These are phyloP conservation scores for Bryoerythrophyllum caledonicum DNA, from an alignment of 225 moss, liverwort and hornwort species.

Conservation along the genomic window DNA sequence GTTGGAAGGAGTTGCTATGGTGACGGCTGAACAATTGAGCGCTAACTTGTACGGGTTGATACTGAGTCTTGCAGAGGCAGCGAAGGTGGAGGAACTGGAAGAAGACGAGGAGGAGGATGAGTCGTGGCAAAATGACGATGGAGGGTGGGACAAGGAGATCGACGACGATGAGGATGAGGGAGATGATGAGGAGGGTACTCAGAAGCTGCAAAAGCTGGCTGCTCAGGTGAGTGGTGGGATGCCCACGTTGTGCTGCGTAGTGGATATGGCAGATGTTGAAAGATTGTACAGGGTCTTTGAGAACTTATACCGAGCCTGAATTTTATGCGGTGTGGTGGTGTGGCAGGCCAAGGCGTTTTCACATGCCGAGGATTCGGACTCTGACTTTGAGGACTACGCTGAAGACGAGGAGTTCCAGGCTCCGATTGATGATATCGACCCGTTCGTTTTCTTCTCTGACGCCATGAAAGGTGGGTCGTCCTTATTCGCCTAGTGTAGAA, in stretches of 20 bases:
- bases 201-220: constrained; percentile 84
- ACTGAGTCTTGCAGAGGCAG: constrained; percentile 56
- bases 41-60: background rate
- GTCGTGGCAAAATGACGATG: constrained; percentile 86
- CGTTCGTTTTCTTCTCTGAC: constrained; percentile 94
- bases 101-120: constrained; percentile 91
- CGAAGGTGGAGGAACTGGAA: constrained; percentile 69
- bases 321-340: background rate
- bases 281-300: background rate
- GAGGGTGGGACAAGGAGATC: constrained; percentile 93
- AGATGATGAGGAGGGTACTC: constrained; percentile 82
- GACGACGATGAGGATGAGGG: constrained; percentile 87
- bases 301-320: background rate
- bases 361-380: constrained; percentile 79
- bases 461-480: constrained; percentile 79
- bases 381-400: constrained; percentile 87
- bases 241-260: background rate
- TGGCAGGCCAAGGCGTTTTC: constrained; percentile 82
- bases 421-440: constrained; percentile 93
- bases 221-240: constrained; percentile 59
- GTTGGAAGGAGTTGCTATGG: background rate
- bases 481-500: background rate
- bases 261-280: background rate
- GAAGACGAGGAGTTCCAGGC: constrained; percentile 99
- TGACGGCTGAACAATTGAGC: background rate